Evolutionary conservation across 148 eudicot species (phyloP).

Genomic region (Arbutus unedo): DNA sequence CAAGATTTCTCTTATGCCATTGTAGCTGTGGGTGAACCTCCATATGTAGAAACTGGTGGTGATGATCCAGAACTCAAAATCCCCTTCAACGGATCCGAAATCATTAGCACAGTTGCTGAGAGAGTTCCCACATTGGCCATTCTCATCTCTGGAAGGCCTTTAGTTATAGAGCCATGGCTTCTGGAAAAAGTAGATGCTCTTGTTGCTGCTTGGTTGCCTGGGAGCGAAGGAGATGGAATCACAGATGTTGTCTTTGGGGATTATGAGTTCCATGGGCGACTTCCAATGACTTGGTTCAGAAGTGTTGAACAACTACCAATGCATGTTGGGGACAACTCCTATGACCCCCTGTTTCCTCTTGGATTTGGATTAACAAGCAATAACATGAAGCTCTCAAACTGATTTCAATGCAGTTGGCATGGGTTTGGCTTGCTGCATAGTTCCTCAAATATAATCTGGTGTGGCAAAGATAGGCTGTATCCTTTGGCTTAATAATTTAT

Average conservation of each 20-base stretch:
- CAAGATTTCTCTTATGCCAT: slow-evolving; percentile 65
- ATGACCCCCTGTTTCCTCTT: slow-evolving; percentile 73
- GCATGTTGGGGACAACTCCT: slow-evolving; percentile 38
- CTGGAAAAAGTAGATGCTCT: slow-evolving; percentile 71
- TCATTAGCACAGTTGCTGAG: slow-evolving; percentile 56
- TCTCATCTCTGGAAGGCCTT: slow-evolving; percentile 84
- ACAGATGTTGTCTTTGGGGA: slow-evolving; percentile 87
- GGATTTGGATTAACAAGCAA: slow-evolving; percentile 74
- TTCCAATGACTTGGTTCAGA: slow-evolving; percentile 80
- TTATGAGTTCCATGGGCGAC: slow-evolving; percentile 65
- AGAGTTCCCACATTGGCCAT: slow-evolving; percentile 68
- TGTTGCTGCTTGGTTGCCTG: slow-evolving; percentile 94
- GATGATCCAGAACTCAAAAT: slow-evolving; percentile 67
- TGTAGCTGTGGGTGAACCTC: slow-evolving; percentile 84
- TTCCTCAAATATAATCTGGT: not conserved
- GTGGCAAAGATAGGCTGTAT: not conserved
- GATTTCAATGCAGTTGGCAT: not conserved
- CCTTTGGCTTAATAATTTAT: too few species aligned
- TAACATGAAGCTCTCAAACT: slow-evolving; percentile 19
- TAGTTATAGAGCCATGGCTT: slow-evolving; percentile 61
- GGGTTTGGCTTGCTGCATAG: not conserved
- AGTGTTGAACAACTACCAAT: slow-evolving; percentile 73
- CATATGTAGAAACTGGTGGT: slow-evolving; percentile 76
- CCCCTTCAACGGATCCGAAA: slow-evolving; percentile 60
- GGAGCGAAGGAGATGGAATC: slow-evolving; percentile 80